phyloP scores from a whole-genome alignment of 441 rosid genomes.

The Croton laevigatus region DNA sequence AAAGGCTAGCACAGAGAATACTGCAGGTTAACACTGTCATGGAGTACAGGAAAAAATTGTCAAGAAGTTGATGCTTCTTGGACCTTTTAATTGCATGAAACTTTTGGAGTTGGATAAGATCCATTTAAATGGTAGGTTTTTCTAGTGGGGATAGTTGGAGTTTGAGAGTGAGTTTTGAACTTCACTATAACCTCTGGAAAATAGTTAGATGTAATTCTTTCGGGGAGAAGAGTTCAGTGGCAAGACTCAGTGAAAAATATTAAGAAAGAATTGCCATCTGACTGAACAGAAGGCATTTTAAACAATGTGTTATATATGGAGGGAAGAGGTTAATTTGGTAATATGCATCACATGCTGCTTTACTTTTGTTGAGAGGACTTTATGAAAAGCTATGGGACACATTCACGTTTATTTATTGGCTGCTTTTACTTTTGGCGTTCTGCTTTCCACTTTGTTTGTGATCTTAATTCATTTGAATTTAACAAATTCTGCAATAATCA shows the following conservation, averaged over 20 bases:
- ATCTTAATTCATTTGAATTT: not conserved
- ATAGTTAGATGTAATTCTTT: slow-evolving; percentile 6
- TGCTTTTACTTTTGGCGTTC: slow-evolving; percentile 18
- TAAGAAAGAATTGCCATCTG: slow-evolving; percentile 30
- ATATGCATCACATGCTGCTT: slow-evolving; percentile 27
- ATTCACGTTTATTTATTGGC: slow-evolving; percentile 18
- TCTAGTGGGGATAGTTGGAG: not conserved
- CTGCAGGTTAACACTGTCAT: slow-evolving; percentile 27
- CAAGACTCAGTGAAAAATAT: slow-evolving; percentile 15
- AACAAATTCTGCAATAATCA: not conserved
- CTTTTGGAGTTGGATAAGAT: slow-evolving; percentile 28
- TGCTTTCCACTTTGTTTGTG: slow-evolving; percentile 19
- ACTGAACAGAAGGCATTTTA: slow-evolving; percentile 30
- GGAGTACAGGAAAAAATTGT: slow-evolving; percentile 28
- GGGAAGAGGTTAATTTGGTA: slow-evolving; percentile 30
- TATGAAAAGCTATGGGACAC: slow-evolving; percentile 27
- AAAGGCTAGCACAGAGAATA: slow-evolving; percentile 28
- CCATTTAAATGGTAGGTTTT: slow-evolving; percentile 21
- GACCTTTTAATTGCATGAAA: slow-evolving; percentile 33
- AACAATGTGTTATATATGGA: slow-evolving; percentile 28
- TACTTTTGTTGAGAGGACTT: slow-evolving; percentile 27
- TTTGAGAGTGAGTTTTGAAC: not conserved
- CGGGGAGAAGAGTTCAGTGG: slow-evolving; percentile 20
- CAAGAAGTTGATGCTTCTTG: slow-evolving; percentile 35
- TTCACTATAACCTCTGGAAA: slow-evolving; percentile 14